These are phyloP conservation scores for Yamadazyma sp. DNA, from an alignment of 805 yeast species.

Conservation along the genomic window DNA sequence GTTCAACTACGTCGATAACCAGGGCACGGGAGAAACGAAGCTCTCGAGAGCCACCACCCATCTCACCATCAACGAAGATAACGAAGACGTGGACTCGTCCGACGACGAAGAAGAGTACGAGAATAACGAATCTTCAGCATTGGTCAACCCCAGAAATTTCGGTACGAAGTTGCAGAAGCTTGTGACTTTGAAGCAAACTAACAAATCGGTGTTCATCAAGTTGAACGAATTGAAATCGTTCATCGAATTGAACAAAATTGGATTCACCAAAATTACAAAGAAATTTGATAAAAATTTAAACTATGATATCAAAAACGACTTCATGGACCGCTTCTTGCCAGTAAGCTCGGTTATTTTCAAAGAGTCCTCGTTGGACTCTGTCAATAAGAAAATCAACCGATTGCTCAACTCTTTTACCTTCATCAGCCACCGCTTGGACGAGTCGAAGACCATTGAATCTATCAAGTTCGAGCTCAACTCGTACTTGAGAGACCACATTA, in stretches of 20 bases:
- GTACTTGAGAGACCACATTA: conserved; percentile 83
- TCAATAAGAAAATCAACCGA: conserved; percentile 56
- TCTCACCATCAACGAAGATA: conserved; percentile 25
- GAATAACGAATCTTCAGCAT: conserved; percentile 42
- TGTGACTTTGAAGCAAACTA: conserved; percentile 66
- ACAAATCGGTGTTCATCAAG: conserved; percentile 65
- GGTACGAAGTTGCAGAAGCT: conserved; percentile 50
- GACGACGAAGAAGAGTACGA: conserved; percentile 29
- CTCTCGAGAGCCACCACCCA: conserved; percentile 17
- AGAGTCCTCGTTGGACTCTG: conserved; percentile 25
- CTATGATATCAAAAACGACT: conserved; percentile 57
- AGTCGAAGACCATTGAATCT: conserved; percentile 47
- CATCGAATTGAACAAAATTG: conserved; percentile 81
- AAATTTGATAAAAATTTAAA: conserved; percentile 85
- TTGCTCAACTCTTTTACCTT: conserved; percentile 56
- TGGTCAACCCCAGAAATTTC: conserved; percentile 50
- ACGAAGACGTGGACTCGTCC: conserved; percentile 24
- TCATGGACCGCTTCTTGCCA: conserved; percentile 48
- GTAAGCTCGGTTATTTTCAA: conserved; percentile 57
- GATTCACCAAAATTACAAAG: conserved; percentile 85
- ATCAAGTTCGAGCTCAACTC: conserved; percentile 49
- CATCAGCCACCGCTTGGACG: conserved; percentile 33
- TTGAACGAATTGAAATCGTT: conserved; percentile 81
- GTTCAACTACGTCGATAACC: conserved; percentile 11
- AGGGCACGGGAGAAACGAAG: conserved; percentile 4